Conservation (phyloP, 2,329 filamentous ascomycete genomes). For the Lasiodiplodia gonubiensis region DNA sequence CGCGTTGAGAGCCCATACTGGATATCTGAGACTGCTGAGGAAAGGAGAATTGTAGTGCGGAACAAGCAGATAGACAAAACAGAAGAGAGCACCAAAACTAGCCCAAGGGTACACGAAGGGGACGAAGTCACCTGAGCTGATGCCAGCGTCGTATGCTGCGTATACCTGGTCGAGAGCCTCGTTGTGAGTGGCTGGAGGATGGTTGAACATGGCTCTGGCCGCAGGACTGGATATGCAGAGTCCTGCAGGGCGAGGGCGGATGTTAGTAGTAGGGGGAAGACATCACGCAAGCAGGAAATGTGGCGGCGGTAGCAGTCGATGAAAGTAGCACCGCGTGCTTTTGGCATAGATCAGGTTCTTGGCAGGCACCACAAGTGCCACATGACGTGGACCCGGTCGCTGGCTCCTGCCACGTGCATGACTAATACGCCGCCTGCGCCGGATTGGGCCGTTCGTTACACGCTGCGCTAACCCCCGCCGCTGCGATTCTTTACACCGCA, state of each 20-base stretch:
- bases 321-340: slow-evolving; percentile 7
- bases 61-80: slow-evolving; percentile 59
- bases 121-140: slow-evolving; percentile 47
- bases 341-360: slow-evolving; percentile 4
- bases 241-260: background rate
- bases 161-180: slow-evolving; percentile 46
- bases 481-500: slow-evolving; percentile 21
- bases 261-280: background rate
- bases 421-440: slow-evolving; percentile 1
- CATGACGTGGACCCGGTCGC: slow-evolving; percentile 14
- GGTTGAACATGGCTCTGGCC: slow-evolving; percentile 30
- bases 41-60: slow-evolving; percentile 51
- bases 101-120: slow-evolving; percentile 55
- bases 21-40: slow-evolving; percentile 50
- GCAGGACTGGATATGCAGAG: slow-evolving; percentile 33
- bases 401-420: background rate
- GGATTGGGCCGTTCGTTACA: slow-evolving; percentile 7
- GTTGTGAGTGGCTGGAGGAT: slow-evolving; percentile 35
- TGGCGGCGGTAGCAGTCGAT: slow-evolving; percentile 4
- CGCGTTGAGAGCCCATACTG: slow-evolving; percentile 53
- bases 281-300: slow-evolving; percentile 1
- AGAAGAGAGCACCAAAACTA: slow-evolving; percentile 45
- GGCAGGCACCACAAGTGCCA: slow-evolving; percentile 21
- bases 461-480: slow-evolving; percentile 10
- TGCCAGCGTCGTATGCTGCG: slow-evolving; percentile 46